Evolutionary conservation across 345 rosid genomes (phyloP), one percentile per base, ranked within the genome.

Genomic region (Arabis alpina): DNA sequence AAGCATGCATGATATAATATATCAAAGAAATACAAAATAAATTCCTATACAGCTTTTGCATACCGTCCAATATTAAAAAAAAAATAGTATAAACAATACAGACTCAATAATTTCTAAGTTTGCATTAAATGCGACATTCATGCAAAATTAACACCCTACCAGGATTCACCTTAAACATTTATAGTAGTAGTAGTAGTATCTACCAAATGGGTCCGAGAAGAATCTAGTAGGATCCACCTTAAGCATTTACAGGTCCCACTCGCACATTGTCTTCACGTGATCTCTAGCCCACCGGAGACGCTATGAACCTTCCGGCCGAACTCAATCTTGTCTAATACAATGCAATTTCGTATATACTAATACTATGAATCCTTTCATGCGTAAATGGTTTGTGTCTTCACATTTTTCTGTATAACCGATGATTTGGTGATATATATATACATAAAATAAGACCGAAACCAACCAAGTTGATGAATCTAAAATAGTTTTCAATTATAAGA

Each of bases 81-180:
- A 43, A 39, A 8, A 39, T 32, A 28, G 4, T 1, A 39, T 13
- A 24, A 4, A 8, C 15, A 37, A 9, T n/a, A n/a, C n/a, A n/a
- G n/a, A 34, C 67, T 51, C 13, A 9, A 41, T 73, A 73, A 65
- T 50, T 27, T 42, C 0, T 3, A 58, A 15, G 61, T 50, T 24
- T 40, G 32, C 54, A 54, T 62, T 45, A 74, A 36, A 66, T 30
- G 67, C 62, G 45, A 54, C 79, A 64, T 28, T 37, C 75, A 69
- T 61, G 79, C 79, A 68, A 68, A 62, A 48, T 2, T 6, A 56
- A 73, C 68, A 75, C n/a, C n/a, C n/a, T n/a, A n/a, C n/a, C n/a
- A n/a, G n/a, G n/a, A n/a, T n/a, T n/a, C n/a, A n/a, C n/a, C n/a
- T n/a, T n/a, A n/a, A n/a, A n/a, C n/a, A n/a, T n/a, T n/a, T n/a